A percentile compares a stretch with the other conserved stretches of the same genome.
These are phyloP conservation scores for Knoxdaviesia proteae DNA, from an alignment of 2,329 filamentous ascomycete genomes.

Conservation along the genomic window DNA sequence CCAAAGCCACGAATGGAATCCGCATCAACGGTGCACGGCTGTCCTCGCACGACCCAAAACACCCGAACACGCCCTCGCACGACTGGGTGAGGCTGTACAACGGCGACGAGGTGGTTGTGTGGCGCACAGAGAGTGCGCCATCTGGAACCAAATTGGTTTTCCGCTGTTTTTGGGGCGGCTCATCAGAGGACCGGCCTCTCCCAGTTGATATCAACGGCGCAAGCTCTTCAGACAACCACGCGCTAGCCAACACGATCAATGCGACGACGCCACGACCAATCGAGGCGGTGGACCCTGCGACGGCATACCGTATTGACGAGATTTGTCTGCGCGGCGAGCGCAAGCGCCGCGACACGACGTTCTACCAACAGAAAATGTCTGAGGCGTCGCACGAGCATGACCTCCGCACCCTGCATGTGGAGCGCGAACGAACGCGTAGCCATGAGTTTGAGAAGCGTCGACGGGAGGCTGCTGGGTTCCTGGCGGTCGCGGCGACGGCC, in stretches of 20 bases:
- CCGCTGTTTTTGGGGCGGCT: slow-evolving; percentile 34
- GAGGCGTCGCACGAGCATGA: slow-evolving; percentile 24
- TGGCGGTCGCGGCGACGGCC: slow-evolving; percentile 8
- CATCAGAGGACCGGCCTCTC: slow-evolving; percentile 12
- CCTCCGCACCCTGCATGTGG: slow-evolving; percentile 18
- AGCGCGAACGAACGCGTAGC: slow-evolving; percentile 26
- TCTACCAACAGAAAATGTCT: slow-evolving; percentile 18
- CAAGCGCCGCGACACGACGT: slow-evolving; percentile 18
- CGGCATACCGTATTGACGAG: slow-evolving; percentile 25
- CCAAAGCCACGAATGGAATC: slow-evolving; percentile 58
- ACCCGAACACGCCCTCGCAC: slow-evolving; percentile 30
- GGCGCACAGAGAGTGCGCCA: slow-evolving; percentile 24
- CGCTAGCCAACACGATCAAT: no score
- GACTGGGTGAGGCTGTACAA: slow-evolving; percentile 52
- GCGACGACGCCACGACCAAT: slow-evolving; percentile 4
- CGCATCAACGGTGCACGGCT: slow-evolving; percentile 54
- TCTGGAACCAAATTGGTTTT: slow-evolving; percentile 26
- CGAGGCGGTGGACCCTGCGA: slow-evolving; percentile 9
- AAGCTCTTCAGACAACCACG: slow-evolving; percentile 8
- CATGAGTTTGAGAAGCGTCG: slow-evolving; percentile 26
- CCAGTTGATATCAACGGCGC: slow-evolving; percentile 4
- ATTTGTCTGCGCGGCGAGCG: slow-evolving; percentile 24
- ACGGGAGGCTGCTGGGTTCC: slow-evolving; percentile 20
- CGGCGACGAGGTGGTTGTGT: slow-evolving; percentile 59
- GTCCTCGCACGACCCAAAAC: slow-evolving; percentile 29